Evolutionary conservation across 768 basidiomycete genomes (phyloP), one percentile per base, ranked within the genome.

Genomic region (Naganishia vishniacii): DNA sequence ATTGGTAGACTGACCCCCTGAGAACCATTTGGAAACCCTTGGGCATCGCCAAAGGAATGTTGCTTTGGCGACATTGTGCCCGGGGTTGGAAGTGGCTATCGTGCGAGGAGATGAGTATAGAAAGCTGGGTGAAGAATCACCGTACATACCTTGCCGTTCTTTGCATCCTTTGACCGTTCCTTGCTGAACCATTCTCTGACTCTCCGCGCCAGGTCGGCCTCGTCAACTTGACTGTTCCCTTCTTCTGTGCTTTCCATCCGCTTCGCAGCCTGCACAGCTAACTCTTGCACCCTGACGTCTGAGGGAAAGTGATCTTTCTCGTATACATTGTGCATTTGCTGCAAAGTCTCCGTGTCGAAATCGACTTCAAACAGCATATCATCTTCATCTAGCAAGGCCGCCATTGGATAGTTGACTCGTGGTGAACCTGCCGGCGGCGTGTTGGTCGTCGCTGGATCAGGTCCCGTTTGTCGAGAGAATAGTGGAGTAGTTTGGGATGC

Each of bases 351-450:
- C 32, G 53, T 56, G 28, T 62, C 45, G 31, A 62, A 62, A 32
- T 60, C 59, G 26, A 62, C 47, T 26, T 62, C 61, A 37, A 45
- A 62, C 46, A 62, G 28, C 34, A 47, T 18, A 28, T 56, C 53
- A n/a, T 56, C 53, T 40, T 56, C 53, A 23, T 56, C 53, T 40
- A 26, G 20, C 40, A 56, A 26, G 2, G 53, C 34, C 34, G 53
- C 12, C 53, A 56, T 56, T 25, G 53, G 37, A n/a, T 26, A 34
- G 15, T 26, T 20, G 34, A 56, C 40, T 13, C 40, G 34, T 23
- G 53, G 20, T 25, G 53, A 34, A 20, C 40, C 18, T 13, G 23
- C 15, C 7, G 53, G 53, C 11, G 53, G 53, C 15, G 53, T 56
- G 31, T 51, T 51, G 9, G 49, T 32, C 15, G 28, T 31, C 23